A percentile compares a stretch with the other conserved stretches of the same genome.
phyloP scores from a whole-genome alignment of 2,329 filamentous ascomycete species.

The Paramyrothecium roridum region DNA sequence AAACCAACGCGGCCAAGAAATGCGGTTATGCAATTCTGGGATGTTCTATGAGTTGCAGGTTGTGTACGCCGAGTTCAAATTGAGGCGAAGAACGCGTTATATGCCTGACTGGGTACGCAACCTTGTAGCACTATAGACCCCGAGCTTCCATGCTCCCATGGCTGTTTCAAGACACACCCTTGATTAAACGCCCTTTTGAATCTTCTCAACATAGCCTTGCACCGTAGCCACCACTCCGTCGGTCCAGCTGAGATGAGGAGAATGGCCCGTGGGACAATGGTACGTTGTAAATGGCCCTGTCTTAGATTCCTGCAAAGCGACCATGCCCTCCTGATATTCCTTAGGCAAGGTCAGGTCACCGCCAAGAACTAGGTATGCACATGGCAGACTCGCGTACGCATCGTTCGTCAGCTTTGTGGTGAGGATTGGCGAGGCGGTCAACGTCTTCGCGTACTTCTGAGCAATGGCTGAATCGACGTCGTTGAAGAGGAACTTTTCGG shows the following conservation, averaged over 20 bases:
- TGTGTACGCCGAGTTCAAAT: no score
- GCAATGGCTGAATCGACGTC: background rate
- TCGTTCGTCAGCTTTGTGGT: background rate
- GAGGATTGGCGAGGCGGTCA: background rate
- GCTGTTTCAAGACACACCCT: no score
- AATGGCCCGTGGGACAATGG: background rate
- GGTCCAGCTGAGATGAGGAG: background rate
- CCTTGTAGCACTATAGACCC: no score
- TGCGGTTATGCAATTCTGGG: no score
- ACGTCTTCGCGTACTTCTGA: background rate
- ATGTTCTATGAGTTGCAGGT: no score
- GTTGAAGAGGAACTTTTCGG: conserved; percentile 1
- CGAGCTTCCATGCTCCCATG: no score
- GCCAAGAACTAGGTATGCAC: background rate
- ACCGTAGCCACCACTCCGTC: background rate
- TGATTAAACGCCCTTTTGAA: background rate
- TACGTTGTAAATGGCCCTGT: background rate
- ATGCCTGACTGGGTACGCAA: no score
- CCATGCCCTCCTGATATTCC: background rate
- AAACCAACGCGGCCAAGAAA: no score
- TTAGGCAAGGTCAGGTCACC: background rate
- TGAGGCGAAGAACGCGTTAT: no score
- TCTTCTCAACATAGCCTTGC: background rate
- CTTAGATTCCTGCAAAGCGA: background rate
- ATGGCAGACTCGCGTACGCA: background rate